These are phyloP conservation scores for Limnomonas spitsbergensis DNA, from an alignment of 139 green algal genomes.

Conservation along the genomic window DNA sequence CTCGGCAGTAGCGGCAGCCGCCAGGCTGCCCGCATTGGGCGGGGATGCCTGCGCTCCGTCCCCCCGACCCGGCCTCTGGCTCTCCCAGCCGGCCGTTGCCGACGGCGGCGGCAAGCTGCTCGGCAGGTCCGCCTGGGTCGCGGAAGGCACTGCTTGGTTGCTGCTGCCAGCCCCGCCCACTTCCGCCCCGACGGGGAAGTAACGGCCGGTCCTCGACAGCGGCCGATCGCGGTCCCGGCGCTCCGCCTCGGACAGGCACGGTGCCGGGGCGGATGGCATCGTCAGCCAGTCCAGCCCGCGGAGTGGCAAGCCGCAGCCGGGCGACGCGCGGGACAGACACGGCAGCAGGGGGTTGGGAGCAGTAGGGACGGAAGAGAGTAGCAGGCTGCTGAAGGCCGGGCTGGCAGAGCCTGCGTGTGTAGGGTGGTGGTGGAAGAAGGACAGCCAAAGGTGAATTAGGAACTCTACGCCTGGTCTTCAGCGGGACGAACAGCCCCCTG, in stretches of 20 bases:
- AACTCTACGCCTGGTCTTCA: too few relatives aligned
- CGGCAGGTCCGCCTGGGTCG: too few relatives aligned
- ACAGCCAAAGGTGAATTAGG: too few relatives aligned
- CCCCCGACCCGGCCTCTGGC: too few relatives aligned
- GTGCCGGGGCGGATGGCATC: neutral
- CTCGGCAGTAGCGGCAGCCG: neutral
- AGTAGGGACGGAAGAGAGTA: neutral
- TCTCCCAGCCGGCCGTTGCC: too few relatives aligned
- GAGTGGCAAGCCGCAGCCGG: slow-evolving; percentile 5
- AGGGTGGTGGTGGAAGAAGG: neutral
- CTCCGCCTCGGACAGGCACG: neutral
- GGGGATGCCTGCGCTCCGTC: too few relatives aligned
- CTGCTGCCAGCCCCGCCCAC: neutral
- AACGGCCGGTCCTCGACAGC: neutral
- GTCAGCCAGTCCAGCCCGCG: slow-evolving; percentile 13
- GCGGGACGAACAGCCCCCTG: too few relatives aligned
- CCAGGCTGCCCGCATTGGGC: too few relatives aligned
- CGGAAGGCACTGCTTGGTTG: neutral
- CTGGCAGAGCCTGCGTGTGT: neutral
- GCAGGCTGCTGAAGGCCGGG: slow-evolving; percentile 10
- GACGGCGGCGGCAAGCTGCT: too few relatives aligned
- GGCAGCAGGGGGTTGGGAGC: neutral
- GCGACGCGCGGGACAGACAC: neutral
- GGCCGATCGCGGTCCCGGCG: neutral
- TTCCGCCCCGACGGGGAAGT: neutral